Base-by-base conservation (phyloP, 2,329 filamentous ascomycete genomes). In the Scopulariopsis brevicaulis region DNA sequence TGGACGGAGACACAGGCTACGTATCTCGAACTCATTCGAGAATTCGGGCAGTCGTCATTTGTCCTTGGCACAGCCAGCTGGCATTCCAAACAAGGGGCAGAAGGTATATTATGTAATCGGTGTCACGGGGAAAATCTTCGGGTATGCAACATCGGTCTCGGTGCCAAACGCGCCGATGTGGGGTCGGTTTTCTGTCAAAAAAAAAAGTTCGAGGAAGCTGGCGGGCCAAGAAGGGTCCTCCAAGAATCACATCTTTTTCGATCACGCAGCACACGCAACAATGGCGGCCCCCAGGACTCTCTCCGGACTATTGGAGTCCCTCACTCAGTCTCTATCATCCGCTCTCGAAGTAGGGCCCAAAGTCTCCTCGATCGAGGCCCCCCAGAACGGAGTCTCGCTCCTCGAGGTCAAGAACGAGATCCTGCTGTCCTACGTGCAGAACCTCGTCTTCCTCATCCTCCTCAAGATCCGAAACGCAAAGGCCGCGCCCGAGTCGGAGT, bases 351-450 rank as follows among this genome's bases (percentile, higher is more conserved):
- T 86, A 6, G 79, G 86, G 0, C 83, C 86, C 0, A 81, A 82
- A 54, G 69, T 84, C 20, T 69, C 78, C n/a, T 70, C 77, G 15
- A 81, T 95, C 60, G 75, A 87, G 54, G 83, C 89, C n/a, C 86
- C 89, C 1, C 79, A 86, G 62, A 85, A 96, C 65, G 93, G 94
- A 67, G 94, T 99, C 59, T 96, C 94, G 0, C 83, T 99, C 1
- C 85, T 99, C 66, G 91, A 97, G 68, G 85, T 90, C 63, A 99
- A 99, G 75, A 97, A 95, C 73, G 94, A 99, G 69, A 80, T 99
- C n/a, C 84, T 99, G 20, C 84, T 99, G 46, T 93, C 93, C 4
- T 99, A 99, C 72, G 79, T 99, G 0, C 93, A 99, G 67, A 95
- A 96, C 66, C 83, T 97, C 4, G 89, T 94, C 52, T 96, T 96